Base-by-base conservation (phyloP, 192 early-diverging fungal genomes). In the Mortierella claussenii region DNA sequence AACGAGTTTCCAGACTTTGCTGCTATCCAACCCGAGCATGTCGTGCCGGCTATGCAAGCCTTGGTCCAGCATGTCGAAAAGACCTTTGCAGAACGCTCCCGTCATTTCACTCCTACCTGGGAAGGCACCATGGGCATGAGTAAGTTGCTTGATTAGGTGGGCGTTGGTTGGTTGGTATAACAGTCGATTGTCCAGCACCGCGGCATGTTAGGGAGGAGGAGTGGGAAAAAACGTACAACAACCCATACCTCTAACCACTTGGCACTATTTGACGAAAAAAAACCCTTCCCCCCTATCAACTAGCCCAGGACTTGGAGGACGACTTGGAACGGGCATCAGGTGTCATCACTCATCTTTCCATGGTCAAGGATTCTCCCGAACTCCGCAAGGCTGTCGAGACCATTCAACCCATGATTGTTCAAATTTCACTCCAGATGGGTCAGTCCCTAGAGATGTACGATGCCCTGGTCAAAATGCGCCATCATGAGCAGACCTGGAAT, bases 371-470 rank as follows among this genome's bases (percentile, higher is more conserved):
- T 45, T 81, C 83, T 1, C 71, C 81, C 2, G 87, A 82, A 7
- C 34, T 87, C 2, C 79, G 87, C 31, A 47, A 65, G n/a, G 83
- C 83, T 27, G 45, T 87, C 4, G 81, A 89, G 36, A 40, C 70
- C 6, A 78, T 84, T 40, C 84, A 86, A 42, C 85, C 87, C 49
- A 71, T 80, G 47, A 65, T 84, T 28, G 70, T 85, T 55, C 76
- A 85, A 40, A 59, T 85, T 18, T 63, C 74, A 15, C 75, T 89
- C 40, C 61, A 79, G 31, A 70, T 89, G 74, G 83, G 83, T n/a
- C 87, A 89, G 65, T 85, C 84, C 0, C 69, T 73, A 2, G 66
- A 82, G n/a, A 66, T 83, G 49, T 89, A 82, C 60, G 71, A 85
- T n/a, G 87, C 85, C 0, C 62, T 89, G 8, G 59, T 70, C 13